These are phyloP conservation scores for Aphanomyces invadans DNA, from an alignment of 352 stramenopile genomes.

Conservation along the genomic window DNA sequence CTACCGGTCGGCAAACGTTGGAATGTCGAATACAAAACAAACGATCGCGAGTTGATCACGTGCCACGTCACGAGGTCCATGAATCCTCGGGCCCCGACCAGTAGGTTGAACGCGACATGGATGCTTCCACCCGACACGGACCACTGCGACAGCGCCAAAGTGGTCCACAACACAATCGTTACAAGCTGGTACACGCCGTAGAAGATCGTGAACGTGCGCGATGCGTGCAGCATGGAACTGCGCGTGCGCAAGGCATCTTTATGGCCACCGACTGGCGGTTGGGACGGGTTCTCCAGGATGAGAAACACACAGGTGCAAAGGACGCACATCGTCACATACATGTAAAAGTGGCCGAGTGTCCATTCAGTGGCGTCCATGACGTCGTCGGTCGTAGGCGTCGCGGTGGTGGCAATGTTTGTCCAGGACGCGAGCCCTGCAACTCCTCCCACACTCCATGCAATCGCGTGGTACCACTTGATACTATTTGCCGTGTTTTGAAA, in stretches of 20 bases:
- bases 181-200: slow-evolving; percentile 81
- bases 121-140: slow-evolving; percentile 15
- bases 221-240: slow-evolving; percentile 72
- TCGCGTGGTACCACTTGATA: slow-evolving; percentile 59
- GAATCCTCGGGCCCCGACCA: slow-evolving; percentile 66
- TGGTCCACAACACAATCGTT: slow-evolving; percentile 72
- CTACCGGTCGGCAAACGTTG: slow-evolving; percentile 22
- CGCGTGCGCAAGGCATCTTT: slow-evolving; percentile 67
- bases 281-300: slow-evolving; percentile 60
- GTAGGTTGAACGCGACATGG: slow-evolving; percentile 53
- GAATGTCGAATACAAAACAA: not conserved
- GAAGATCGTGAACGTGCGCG: slow-evolving; percentile 66
- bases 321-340: slow-evolving; percentile 66
- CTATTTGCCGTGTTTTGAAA: slow-evolving; percentile 79
- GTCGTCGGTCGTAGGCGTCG: slow-evolving; percentile 51
- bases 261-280: slow-evolving; percentile 57
- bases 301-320: slow-evolving; percentile 51
- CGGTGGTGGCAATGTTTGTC: slow-evolving; percentile 43
- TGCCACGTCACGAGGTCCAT: slow-evolving; percentile 83
- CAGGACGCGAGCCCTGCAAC: slow-evolving; percentile 50
- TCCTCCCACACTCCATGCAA: slow-evolving; percentile 56
- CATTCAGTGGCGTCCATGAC: slow-evolving; percentile 27
- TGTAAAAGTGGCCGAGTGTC: slow-evolving; percentile 62
- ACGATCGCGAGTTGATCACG: slow-evolving; percentile 41
- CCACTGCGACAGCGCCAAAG: slow-evolving; percentile 30